Evolutionary conservation across 2,329 filamentous ascomycete genomes (phyloP).

Genomic region (Neonectria hederae): DNA sequence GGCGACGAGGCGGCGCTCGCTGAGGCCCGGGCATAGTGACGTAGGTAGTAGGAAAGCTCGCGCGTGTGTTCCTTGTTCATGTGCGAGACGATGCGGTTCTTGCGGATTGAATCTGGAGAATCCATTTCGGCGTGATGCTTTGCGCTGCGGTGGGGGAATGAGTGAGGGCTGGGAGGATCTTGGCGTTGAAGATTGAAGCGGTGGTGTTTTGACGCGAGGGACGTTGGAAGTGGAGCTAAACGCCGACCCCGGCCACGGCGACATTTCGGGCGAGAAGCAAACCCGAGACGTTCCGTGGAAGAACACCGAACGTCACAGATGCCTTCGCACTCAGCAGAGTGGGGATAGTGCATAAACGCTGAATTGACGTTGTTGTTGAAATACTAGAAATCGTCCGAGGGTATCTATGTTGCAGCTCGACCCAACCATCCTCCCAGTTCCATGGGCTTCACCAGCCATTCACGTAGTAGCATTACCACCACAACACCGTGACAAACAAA

Average conservation of each 20-base stretch:
- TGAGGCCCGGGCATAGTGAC: constrained; percentile 71
- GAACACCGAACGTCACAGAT: neutral
- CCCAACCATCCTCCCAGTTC: neutral
- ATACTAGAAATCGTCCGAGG: constrained; percentile 6
- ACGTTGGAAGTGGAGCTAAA: constrained; percentile 37
- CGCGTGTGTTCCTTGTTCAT: constrained; percentile 87
- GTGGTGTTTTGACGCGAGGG: constrained; percentile 8
- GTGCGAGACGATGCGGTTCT: constrained; percentile 69
- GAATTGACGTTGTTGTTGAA: neutral
- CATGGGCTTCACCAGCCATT: neutral
- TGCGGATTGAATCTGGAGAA: constrained; percentile 43
- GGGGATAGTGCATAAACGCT: neutral
- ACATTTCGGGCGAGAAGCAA: neutral
- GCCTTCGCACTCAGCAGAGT: neutral
- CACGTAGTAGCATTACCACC: neutral
- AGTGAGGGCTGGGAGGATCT: neutral
- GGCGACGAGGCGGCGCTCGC: constrained; percentile 64
- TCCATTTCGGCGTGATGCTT: constrained; percentile 30
- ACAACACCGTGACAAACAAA: neutral
- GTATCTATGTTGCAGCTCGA: constrained; percentile 14
- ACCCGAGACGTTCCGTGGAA: neutral
- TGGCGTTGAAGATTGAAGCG: neutral
- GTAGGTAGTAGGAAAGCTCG: constrained; percentile 81
- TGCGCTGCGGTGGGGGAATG: neutral
- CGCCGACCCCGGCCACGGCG: constrained; percentile 24